Evolutionary conservation across 257 asterid genomes (phyloP), one percentile per base, ranked within the genome.

Genomic region (Catharanthus roseus): DNA sequence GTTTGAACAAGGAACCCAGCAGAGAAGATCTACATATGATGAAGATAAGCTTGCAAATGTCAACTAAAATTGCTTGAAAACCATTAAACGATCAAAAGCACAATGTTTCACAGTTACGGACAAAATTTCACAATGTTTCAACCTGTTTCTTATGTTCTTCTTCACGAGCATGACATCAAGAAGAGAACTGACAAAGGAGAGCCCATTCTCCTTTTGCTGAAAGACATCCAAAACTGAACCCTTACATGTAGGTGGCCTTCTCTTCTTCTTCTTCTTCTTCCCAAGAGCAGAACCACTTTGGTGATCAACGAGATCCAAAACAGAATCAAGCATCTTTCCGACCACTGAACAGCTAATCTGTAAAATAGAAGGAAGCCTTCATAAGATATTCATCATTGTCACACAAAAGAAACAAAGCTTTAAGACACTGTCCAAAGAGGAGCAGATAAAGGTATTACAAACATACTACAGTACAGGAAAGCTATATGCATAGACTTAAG

Each of bases 111-210:
- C 5, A 72, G 24, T 18, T 55, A 36, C 34, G 24, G 50, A 8
- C 51, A 49, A 53, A 13, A 73, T 16, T 31, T 39, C 4, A 34
- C 24, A 42, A 55, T n/a, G n/a, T n/a, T n/a, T n/a, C 60, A 12
- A 90, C 99, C 99, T 89, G 86, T 81, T 89, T 50, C 76, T 82
- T 67, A 88, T 85, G 77, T 83, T 69, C 77, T 88, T 91, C 81
- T 93, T 93, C 75, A 91, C 77, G 10, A 88, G 88, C 79, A 93
- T 72, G 65, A 88, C 86, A 70, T 93, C 99, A 47, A 93, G 96
- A 75, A 91, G 86, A 69, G 93, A 84, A 74, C 89, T 77, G 67
- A 86, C 68, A 70, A 84, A 78, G 74, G 84, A 73, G 53, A 81
- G 75, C 15, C 74, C 62, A 76, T 63, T 86, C 76, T 84, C 92